These are phyloP conservation scores for Kodamaea hsintzibuensis DNA, from an alignment of 805 yeast genomes.

Conservation along the genomic window DNA sequence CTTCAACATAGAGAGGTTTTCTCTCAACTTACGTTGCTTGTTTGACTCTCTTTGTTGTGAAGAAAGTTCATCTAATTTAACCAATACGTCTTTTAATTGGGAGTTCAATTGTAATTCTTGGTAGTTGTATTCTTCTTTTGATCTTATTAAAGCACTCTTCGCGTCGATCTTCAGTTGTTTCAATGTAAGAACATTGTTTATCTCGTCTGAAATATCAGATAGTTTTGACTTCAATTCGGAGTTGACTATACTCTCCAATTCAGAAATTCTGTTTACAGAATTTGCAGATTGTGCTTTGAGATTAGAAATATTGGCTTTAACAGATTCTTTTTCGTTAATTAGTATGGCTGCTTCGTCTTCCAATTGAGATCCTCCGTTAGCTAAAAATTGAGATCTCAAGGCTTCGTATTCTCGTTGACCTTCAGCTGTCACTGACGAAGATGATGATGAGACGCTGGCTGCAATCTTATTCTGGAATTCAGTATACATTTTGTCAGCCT, in stretches of 20 bases:
- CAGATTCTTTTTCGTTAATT: slow-evolving; percentile 45
- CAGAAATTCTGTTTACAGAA: slow-evolving; percentile 39
- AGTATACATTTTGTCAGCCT: slow-evolving; percentile 33
- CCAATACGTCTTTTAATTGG: slow-evolving; percentile 58
- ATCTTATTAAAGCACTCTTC: slow-evolving; percentile 29
- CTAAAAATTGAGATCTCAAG: slow-evolving; percentile 57
- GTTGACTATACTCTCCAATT: slow-evolving; percentile 35
- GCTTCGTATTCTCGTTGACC: slow-evolving; percentile 58
- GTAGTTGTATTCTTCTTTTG: slow-evolving; percentile 36
- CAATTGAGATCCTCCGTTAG: slow-evolving; percentile 56
- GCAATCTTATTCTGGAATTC: slow-evolving; percentile 30
- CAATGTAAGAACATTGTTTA: slow-evolving; percentile 30
- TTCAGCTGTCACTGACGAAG: slow-evolving; percentile 41
- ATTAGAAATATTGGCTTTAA: slow-evolving; percentile 27
- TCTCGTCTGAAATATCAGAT: slow-evolving; percentile 27
- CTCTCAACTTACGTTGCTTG: slow-evolving; percentile 68
- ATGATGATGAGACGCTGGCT: slow-evolving; percentile 17
- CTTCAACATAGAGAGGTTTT: slow-evolving; percentile 67
- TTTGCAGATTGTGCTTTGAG: slow-evolving; percentile 32
- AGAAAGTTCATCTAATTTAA: slow-evolving; percentile 66
- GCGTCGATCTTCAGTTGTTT: slow-evolving; percentile 27
- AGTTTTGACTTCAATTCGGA: slow-evolving; percentile 39
- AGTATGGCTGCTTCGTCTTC: slow-evolving; percentile 50
- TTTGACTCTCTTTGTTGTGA: slow-evolving; percentile 77
- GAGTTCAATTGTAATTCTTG: slow-evolving; percentile 65